Evolutionary conservation across 2,329 filamentous ascomycete genomes (phyloP), one percentile per base, ranked within the genome.

Genomic region (Aotearoamyces nothofagi): DNA sequence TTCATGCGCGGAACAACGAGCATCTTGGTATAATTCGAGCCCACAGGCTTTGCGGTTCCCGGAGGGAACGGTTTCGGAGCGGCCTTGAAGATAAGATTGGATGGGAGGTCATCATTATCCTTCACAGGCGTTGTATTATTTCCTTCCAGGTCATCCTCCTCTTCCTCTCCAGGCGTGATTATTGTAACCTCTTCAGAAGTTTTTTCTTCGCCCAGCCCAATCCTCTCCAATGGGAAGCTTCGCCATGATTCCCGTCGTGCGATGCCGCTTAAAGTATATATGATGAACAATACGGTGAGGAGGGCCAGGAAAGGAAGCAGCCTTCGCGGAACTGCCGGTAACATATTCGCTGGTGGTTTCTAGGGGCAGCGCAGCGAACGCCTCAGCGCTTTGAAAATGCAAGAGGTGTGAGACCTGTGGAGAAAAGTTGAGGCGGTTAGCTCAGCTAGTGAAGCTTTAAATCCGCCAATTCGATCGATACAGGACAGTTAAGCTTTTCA

Each of bases 21-120:
- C 9, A 31, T 36, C 27, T 42, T 42, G 1, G 31, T 42, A 22
- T 42, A 42, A 10, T 30, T 24, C 12, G 31, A 27, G 9, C 34
- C 38, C 2, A 30, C 13, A 9, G 38, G 32, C 22, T 36, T 40
- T 5, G 34, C 5, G 5, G 5, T 27, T 5, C 36, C 38, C 7
- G 29, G 27, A 5, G 15, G 22, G 15, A 38, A 39, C 4, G 4
- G 6, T 12, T 13, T 24, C 22, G 15, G 22, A 11, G 15, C 12
- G 7, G 6, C 22, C 9, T 24, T 24, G 22, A 13, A n/a, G n/a
- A n/a, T n/a, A n/a, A n/a, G n/a, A n/a, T n/a, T n/a, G n/a, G n/a
- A n/a, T n/a, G n/a, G n/a, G n/a, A n/a, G n/a, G n/a, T n/a, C n/a
- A n/a, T n/a, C 15, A 24, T 8, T 24, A 8, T 4, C 15, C 10